Percentiles rank a stretch among this genome's conserved stretches.
Conservation (phyloP, 2,329 filamentous ascomycete species). For the Lithohypha guttulata region DNA sequence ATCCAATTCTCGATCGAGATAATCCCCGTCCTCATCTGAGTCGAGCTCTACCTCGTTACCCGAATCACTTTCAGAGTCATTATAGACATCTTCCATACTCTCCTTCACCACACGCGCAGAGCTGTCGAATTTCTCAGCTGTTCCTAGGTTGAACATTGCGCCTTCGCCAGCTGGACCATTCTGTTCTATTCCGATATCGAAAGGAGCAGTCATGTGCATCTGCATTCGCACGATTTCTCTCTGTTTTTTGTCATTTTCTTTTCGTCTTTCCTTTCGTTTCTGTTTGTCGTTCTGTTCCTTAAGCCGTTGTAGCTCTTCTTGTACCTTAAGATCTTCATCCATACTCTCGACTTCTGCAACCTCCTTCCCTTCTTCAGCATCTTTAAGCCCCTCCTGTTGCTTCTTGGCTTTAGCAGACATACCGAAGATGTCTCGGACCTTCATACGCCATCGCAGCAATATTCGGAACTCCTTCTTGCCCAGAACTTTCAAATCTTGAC, state of each 20-base stretch:
- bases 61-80: conserved; percentile 49
- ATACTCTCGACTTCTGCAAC: conserved; percentile 76
- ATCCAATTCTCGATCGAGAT: conserved; percentile 75
- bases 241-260: conserved; percentile 86
- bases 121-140: conserved; percentile 64
- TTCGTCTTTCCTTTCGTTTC: conserved; percentile 73
- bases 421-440: conserved; percentile 81
- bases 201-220: conserved; percentile 90
- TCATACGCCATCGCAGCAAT: conserved; percentile 78
- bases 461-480: conserved; percentile 91
- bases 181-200: conserved; percentile 91
- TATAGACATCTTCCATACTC: conserved; percentile 57
- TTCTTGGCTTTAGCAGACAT: conserved; percentile 43
- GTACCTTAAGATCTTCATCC: conserved; percentile 87
- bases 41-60: conserved; percentile 56
- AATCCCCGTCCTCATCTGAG: conserved; percentile 69
- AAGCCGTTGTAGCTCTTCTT: conserved; percentile 73
- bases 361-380: conserved; percentile 51
- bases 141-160: conserved; percentile 75
- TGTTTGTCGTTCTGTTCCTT: conserved; percentile 66
- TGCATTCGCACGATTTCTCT: conserved; percentile 95
- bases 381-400: conserved; percentile 27
- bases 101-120: conserved; percentile 61
- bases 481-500: conserved; percentile 74
- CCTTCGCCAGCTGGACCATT: conserved; percentile 66